These are phyloP conservation scores for Vigna nakashimae DNA, from an alignment of 306 rosid genomes.

Conservation along the genomic window DNA sequence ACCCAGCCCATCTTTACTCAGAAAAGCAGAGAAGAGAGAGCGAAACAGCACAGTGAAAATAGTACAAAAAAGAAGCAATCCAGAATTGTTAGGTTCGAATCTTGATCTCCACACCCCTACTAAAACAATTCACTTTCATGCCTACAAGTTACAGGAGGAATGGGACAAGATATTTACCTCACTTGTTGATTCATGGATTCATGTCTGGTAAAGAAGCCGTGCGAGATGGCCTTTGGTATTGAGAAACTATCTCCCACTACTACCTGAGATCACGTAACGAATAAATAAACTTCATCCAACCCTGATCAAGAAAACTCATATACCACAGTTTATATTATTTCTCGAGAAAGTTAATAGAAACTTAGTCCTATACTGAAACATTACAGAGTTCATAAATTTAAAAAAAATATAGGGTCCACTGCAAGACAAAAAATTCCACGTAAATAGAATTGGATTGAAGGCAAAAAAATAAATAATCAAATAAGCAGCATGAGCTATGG, in stretches of 20 bases:
- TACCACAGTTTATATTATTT: no score
- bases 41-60: no score
- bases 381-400: not conserved
- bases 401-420: not conserved
- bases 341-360: no score
- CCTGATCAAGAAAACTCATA: no score
- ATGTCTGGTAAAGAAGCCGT: not conserved
- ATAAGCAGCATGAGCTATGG: not conserved
- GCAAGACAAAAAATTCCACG: constrained; percentile 12
- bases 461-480: constrained; percentile 2
- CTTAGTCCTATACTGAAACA: not conserved
- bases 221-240: not conserved
- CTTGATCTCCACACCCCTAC: no score
- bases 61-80: no score
- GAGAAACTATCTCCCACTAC: no score
- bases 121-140: not conserved
- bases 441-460: not conserved
- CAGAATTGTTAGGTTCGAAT: no score
- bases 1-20: no score
- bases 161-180: not conserved
- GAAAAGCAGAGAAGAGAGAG: no score
- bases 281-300: no score
- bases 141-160: not conserved
- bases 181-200: not conserved
- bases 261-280: no score